Base-by-base conservation (phyloP, 371 early-diverging fungal genomes). In the Mucor plumbeus region DNA sequence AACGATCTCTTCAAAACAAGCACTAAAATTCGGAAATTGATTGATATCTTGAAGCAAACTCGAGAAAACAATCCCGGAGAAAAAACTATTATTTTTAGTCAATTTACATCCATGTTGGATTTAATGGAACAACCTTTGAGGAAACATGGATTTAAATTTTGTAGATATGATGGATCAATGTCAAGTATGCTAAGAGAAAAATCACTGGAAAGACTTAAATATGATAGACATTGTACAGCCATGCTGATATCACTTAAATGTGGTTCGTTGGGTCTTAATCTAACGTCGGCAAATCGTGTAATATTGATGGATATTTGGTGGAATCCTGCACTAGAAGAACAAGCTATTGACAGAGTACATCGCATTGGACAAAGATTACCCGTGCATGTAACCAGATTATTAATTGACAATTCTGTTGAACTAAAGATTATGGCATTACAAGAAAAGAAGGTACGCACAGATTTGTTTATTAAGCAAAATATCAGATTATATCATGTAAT, bases 331-430 rank as follows among this genome's bases (percentile, higher is more conserved):
- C 73, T 93, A 21, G 94, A 95, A 81, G 84, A 88, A 19, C 94
- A 94, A 82, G 95, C 95, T 13, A 92, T 95, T 64, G 97, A 96
- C 72, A 87, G 97, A 71, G 91, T 94, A 0, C 92, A 95, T 72
- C 83, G 96, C 9, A 86, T 96, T 38, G 95, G 95, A 2, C 95
- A 96, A 79, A 83, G 71, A 35, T 72, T 80, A 41, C 83, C 84
- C 21, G 92, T 91, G 7, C 47, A 80, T 39, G 88, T 91, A 13
- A 79, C 81, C 26, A 75, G 89, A 67, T 74, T 90, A 14, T 76
- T 85, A 62, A 80, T 91, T 43, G 68, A 82, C 19, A 71, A 83
- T 11, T 85, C 87, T 15, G 83, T 91, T 13, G 91, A 91, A 66
- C 83, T 88, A 63, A 85, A 87, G 62, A 90, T 91, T 33, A 68